A percentile compares a stretch with the other conserved stretches of the same genome.
These are phyloP conservation scores for Thelonectria blattea DNA, from an alignment of 2,329 filamentous ascomycete species.

Conservation along the genomic window DNA sequence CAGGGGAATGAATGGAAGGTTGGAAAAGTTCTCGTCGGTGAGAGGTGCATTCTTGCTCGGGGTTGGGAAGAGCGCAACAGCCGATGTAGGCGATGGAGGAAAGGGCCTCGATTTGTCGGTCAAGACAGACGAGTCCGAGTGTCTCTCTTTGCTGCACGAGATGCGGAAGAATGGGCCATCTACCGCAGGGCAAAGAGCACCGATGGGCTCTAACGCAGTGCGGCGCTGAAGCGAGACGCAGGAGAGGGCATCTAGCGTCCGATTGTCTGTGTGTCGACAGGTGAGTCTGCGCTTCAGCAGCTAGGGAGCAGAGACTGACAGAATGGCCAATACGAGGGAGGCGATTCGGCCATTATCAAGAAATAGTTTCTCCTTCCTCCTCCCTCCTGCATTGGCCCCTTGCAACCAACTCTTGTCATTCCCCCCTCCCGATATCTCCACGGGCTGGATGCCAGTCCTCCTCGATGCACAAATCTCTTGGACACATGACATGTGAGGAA, in stretches of 20 bases:
- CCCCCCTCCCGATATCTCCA: background rate
- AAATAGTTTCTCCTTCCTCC: slow-evolving; percentile 5
- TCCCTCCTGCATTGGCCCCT: slow-evolving; percentile 13
- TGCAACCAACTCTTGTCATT: background rate
- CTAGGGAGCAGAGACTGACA: slow-evolving; percentile 27
- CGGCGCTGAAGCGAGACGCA: slow-evolving; percentile 38
- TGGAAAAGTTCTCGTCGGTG: background rate
- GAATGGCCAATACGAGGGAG: slow-evolving; percentile 25
- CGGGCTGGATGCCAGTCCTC: background rate
- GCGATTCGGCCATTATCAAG: slow-evolving; percentile 13
- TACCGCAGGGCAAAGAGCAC: slow-evolving; percentile 19
- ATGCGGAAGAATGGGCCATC: slow-evolving; percentile 20
- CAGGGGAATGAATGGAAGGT: slow-evolving; percentile 3
- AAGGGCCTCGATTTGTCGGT: slow-evolving; percentile 1
- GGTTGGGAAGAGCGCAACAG: background rate
- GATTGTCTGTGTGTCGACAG: slow-evolving; percentile 26
- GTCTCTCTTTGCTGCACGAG: slow-evolving; percentile 7
- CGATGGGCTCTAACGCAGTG: slow-evolving; percentile 18
- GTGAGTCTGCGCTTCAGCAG: slow-evolving; percentile 26
- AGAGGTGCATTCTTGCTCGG: background rate
- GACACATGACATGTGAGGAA: slow-evolving; percentile 17
- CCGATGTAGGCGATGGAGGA: slow-evolving; percentile 8
- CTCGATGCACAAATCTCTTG: slow-evolving; percentile 2
- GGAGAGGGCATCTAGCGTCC: slow-evolving; percentile 29
- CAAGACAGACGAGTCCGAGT: slow-evolving; percentile 9